Evolutionary conservation across 108 stramenopile genomes (phyloP), one percentile per base, ranked within the genome.

Genomic region (Seminavis robusta): DNA sequence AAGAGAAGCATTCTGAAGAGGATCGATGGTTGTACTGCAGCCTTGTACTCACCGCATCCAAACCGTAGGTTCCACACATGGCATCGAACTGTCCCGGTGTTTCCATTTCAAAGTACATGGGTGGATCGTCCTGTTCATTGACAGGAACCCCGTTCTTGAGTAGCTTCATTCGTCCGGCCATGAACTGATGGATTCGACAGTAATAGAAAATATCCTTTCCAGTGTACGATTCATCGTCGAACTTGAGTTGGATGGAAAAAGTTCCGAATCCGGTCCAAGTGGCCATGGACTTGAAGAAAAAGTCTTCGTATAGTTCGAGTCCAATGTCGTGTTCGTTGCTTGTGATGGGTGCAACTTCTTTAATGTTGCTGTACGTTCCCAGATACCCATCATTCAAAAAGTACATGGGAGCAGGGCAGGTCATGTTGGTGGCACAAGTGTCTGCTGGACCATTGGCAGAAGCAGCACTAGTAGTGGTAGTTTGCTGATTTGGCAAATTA

Each of bases 371-470:
- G 42, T 80, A 84, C 11, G n/a, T 47, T 42, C 86, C 83, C 9
- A 68, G 47, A 55, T 77, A 82, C 16, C 48, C 67, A 19, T 73
- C 83, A 67, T 92, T 59, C 20, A 77, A 45, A n/a, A 70, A 68
- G 56, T 95, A 95, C 73, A 86, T 77, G 13, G 94, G 94, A 34
- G 88, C 81, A 2, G 90, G 84, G 47, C 90, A 91, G 10, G 73
- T 56, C 27, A 60, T 26, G 20, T 43, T 52, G 1, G 15, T 36
- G 36, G 38, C 59, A 55, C 82, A 91, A n/a, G n/a, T n/a, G n/a
- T n/a, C n/a, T n/a, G n/a, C n/a, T n/a, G n/a, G n/a, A n/a, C n/a
- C n/a, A n/a, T n/a, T n/a, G n/a, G n/a, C n/a, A n/a, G n/a, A n/a
- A n/a, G n/a, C n/a, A n/a, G n/a, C n/a, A n/a, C n/a, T n/a, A n/a